Conservation (phyloP, 1,284 basidiomycete species). For the Phylloporus sp. region DNA sequence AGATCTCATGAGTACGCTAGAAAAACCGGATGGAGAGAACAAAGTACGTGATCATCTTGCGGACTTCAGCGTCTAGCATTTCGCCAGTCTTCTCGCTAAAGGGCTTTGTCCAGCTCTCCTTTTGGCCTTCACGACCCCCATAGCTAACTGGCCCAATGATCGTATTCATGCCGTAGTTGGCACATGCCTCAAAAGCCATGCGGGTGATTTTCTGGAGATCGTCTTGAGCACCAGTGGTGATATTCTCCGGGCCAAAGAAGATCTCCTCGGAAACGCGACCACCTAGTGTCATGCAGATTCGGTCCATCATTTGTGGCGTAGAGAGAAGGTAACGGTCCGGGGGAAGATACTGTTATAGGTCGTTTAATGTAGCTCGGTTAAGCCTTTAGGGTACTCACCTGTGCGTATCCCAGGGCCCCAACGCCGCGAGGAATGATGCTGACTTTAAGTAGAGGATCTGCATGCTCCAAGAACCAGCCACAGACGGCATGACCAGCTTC, state of each 20-base stretch:
- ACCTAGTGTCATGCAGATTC: conserved; percentile 99
- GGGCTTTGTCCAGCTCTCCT: conserved; percentile 94
- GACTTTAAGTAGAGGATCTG: conserved; percentile 96
- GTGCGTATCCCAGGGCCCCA: conserved; percentile 96
- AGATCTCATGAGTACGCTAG: conserved; percentile 15
- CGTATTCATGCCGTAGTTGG: conserved; percentile 97
- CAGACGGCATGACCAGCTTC: conserved; percentile 99
- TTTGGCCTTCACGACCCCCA: conserved; percentile 82
- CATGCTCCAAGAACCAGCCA: conserved; percentile 98
- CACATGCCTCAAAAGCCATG: conserved; percentile 95
- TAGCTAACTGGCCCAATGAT: conserved; percentile 96
- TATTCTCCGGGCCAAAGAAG: conserved; percentile 92
- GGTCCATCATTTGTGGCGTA: conserved; percentile 92
- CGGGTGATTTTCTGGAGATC: conserved; percentile 98
- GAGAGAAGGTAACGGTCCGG: conserved; percentile 96
- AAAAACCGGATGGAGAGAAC: conserved; percentile 3
- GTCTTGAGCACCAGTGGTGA: conserved; percentile 98
- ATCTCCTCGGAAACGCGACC: conserved; percentile 98
- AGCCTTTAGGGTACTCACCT: conserved; percentile 57
- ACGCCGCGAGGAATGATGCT: conserved; percentile 98
- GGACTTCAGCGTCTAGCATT: conserved; percentile 90
- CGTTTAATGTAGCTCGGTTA: conserved; percentile 13
- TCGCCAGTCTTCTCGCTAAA: conserved; percentile 98
- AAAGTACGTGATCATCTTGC: conserved; percentile 90
- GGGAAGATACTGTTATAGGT: conserved; percentile 78